Evolutionary conservation across 1,284 basidiomycete genomes (phyloP).

Genomic region (Pulveroboletus sp.): DNA sequence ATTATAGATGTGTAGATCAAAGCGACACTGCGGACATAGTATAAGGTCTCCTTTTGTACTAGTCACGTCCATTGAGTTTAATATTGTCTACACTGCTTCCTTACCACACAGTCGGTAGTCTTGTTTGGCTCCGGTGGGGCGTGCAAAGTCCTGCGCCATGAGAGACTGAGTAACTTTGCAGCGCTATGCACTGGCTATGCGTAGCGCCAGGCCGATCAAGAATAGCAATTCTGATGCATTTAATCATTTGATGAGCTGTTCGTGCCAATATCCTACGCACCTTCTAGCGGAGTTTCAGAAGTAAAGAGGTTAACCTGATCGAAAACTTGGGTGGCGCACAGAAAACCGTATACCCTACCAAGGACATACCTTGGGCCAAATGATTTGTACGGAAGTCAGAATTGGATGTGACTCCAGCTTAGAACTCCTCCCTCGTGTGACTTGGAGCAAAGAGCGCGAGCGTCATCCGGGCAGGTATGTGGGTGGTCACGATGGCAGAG

Average conservation of each 20-base stretch:
- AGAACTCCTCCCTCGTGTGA: no score
- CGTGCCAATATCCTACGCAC: not conserved
- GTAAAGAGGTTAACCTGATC: not conserved
- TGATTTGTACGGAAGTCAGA: no score
- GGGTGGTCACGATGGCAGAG: no score
- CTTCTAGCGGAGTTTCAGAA: not conserved
- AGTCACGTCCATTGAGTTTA: not conserved
- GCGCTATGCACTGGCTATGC: not conserved
- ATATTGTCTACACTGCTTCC: not conserved
- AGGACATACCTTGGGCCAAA: no score
- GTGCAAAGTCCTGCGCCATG: not conserved
- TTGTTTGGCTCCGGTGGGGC: no score
- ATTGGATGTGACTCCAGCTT: no score
- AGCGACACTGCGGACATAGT: not conserved
- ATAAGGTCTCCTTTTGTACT: not conserved
- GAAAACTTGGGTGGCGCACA: not conserved
- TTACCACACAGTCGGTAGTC: not conserved
- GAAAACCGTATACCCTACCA: not conserved
- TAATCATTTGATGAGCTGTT: not conserved
- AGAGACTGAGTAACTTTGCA: not conserved
- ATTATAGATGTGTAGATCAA: not conserved
- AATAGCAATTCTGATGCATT: not conserved
- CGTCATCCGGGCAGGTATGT: no score
- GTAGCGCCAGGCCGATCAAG: not conserved
- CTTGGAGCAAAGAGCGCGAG: no score